These are phyloP conservation scores for Carex kokanica DNA, from an alignment of 176 grass and related monocot species.

Conservation along the genomic window DNA sequence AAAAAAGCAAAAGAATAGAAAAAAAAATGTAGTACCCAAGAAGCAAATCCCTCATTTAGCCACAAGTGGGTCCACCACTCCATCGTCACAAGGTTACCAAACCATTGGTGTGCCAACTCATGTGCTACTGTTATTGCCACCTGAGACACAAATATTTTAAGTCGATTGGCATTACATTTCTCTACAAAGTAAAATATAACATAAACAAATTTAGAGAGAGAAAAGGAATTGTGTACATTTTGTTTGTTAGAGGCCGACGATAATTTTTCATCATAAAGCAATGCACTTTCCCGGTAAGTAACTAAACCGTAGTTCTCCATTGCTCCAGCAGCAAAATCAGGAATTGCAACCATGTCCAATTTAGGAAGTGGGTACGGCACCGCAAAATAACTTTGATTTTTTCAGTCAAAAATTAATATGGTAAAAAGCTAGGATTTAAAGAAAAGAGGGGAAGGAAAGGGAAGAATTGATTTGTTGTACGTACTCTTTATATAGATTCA, in stretches of 20 bases:
- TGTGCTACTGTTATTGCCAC: constrained; percentile 88
- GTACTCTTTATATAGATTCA: constrained; percentile 81
- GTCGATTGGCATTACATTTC: neutral
- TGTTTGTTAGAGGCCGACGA: constrained; percentile 60
- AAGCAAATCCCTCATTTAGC: constrained; percentile 97
- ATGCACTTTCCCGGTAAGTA: constrained; percentile 56
- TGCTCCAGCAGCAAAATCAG: constrained; percentile 81
- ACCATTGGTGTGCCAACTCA: constrained; percentile 98
- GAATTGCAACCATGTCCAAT: constrained; percentile 91
- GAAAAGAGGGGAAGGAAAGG: neutral
- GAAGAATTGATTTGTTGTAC: neutral
- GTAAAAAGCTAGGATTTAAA: too few relatives aligned
- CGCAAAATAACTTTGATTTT: constrained; percentile 65
- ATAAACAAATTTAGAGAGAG: constrained; percentile 1
- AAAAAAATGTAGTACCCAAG: constrained; percentile 46
- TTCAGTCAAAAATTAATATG: neutral
- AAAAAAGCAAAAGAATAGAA: too few relatives aligned
- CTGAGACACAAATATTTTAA: constrained; percentile 32
- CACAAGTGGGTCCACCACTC: constrained; percentile 99
- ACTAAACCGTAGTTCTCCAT: constrained; percentile 98
- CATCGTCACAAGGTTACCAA: constrained; percentile 99
- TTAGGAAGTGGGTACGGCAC: constrained; percentile 85
- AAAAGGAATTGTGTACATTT: neutral
- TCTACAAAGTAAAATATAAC: neutral
- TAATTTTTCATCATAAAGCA: constrained; percentile 70